Base-by-base conservation (phyloP, 2,329 filamentous ascomycete genomes). In the Stagonosporopsis chrysanthemi region DNA sequence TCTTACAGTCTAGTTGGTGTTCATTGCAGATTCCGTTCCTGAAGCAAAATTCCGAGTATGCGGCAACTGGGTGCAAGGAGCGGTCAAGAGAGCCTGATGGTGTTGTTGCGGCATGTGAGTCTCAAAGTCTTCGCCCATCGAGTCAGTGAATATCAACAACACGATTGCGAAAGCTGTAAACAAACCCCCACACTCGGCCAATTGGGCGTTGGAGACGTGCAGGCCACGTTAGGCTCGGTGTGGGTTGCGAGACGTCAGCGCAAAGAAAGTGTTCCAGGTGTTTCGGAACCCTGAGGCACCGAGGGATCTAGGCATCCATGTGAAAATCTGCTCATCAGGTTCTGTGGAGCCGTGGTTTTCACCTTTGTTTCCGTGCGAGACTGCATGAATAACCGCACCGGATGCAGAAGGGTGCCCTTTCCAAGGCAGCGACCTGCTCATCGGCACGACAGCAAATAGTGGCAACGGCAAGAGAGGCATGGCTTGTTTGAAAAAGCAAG, bases 381-480 rank as follows among this genome's bases (percentile, higher is more conserved):
- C 23, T 52, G 62, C 66, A 65, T 68, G 53, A 64, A 54, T 24
- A 58, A 24, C 12, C 29, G 40, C 26, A 35, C 59, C 52, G 36
- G 43, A 64, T 56, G 22, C 41, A 58, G 62, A 54, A 54, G 44
- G 56, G n/a, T 31, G 43, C 68, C 68, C 63, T 63, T 49, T 54
- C 48, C 65, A 61, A 73, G 71, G 71, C 70, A 72, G 62, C 68
- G 60, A 67, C 60, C 58, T 63, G 65, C 63, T 55, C n/a, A 43
- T 31, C 55, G 58, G 49, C 29, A 12, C 24, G 36, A 42, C 35
- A 4, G 36, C 43, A 57, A 58, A 61, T 60, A 56, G 58, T 54
- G 52, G 51, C 58, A 33, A 45, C 23, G 14, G 45, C 12, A 17
- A 5, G n/a, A n/a, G 41, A 17, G 11, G 51, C 40, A 52, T 38